Evolutionary conservation across 805 yeast species (phyloP), one percentile per base, ranked within the genome.

Genomic region (Pichia gijzeniarum): DNA sequence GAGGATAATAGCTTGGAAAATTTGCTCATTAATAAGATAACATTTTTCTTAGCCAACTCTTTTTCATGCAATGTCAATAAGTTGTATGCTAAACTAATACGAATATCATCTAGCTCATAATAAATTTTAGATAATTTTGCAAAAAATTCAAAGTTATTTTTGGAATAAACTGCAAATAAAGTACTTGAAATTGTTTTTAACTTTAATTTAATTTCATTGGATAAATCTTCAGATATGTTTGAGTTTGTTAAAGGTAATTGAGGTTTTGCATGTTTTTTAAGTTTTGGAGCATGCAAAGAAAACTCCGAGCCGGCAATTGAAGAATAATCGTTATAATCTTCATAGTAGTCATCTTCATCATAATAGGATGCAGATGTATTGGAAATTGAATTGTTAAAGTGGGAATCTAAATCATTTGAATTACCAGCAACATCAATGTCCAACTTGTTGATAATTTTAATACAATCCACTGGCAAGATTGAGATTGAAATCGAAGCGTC

Each of bases 131-230:
- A 64, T 51, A 85, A 68, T 51, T 77, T 79, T 47, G 72, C 70
- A 63, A 76, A 82, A 37, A 82, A 69, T n/a, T 73, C 66, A 52
- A 79, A 80, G 57, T 84, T 86, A 36, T 85, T 84, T 52, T 77
- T 74, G 0, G 90, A 77, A 63, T 84, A 85, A 55, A 83, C 69
- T 0, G 86, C 77, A 62, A 75, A 84, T 40, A 83, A 74, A 53
- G 83, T 85, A 8, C 83, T 72, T 13, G 79, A 70, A 43, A 85
- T 64, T 38, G 80, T 72, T 18, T 74, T 70, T 50, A 83, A 62
- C 2, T 82, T 73, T 13, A 80, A 74, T 12, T 69, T 71, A 46
- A 82, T 70, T 59, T 84, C 91, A 36, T 73, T 77, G 7, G 72
- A 56, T 44, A 81, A 59, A 21, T 70, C 61, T 41, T 68, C 67